phyloP scores from a whole-genome alignment of 2,329 filamentous ascomycete genomes.

The Hypoxylon sp. region DNA sequence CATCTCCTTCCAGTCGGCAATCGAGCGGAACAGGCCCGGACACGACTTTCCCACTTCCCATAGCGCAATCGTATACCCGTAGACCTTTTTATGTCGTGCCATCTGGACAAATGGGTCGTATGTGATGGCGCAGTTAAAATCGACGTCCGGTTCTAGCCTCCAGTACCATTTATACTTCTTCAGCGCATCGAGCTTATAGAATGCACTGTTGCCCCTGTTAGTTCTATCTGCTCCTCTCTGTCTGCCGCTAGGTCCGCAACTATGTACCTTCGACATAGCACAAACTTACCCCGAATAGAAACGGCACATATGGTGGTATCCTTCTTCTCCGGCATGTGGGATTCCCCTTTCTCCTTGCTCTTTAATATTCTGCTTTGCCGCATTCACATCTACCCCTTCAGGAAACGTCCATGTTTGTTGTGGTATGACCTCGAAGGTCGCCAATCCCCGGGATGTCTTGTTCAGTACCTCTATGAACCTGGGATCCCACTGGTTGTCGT shows the following conservation, averaged over 20 bases:
- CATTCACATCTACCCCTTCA: constrained; percentile 52
- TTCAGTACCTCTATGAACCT: constrained; percentile 59
- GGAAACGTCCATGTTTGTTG: constrained; percentile 60
- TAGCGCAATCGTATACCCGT: constrained; percentile 62
- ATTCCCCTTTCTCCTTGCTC: constrained; percentile 54
- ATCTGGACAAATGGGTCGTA: constrained; percentile 65
- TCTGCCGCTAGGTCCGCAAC: neutral
- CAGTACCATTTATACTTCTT: constrained; percentile 64
- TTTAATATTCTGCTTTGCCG: constrained; percentile 55
- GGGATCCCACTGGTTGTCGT: constrained; percentile 60
- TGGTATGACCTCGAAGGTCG: constrained; percentile 61
- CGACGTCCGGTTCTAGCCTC: constrained; percentile 62
- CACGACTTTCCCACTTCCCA: constrained; percentile 61
- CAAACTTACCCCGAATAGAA: constrained; percentile 61
- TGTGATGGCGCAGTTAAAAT: constrained; percentile 63
- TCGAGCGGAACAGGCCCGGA: constrained; percentile 59
- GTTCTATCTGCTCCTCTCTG: neutral
- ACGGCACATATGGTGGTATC: constrained; percentile 61
- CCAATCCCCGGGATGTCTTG: constrained; percentile 56
- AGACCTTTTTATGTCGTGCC: constrained; percentile 60
- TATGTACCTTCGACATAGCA: constrained; percentile 2
- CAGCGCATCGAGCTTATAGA: constrained; percentile 60
- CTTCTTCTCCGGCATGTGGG: constrained; percentile 59
- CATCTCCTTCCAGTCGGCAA: constrained; percentile 59
- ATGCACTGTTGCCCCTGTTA: constrained; percentile 54